These are phyloP conservation scores for Silene uniflora DNA, from an alignment of 148 eudicot species.

Conservation along the genomic window DNA sequence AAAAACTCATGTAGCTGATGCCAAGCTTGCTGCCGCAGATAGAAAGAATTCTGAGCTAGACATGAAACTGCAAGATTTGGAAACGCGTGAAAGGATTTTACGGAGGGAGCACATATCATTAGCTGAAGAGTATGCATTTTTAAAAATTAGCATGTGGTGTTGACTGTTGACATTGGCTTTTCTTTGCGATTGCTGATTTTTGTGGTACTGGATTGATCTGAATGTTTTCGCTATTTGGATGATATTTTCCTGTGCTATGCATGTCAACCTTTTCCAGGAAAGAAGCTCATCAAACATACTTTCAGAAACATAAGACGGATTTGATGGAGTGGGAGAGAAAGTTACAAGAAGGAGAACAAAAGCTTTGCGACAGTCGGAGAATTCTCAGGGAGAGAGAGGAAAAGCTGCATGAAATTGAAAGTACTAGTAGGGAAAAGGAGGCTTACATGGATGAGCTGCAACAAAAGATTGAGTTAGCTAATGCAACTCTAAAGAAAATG, in stretches of 20 bases:
- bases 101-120: slow-evolving; percentile 55
- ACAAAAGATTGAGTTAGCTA: slow-evolving; percentile 47
- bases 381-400: slow-evolving; percentile 60
- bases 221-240: slow-evolving; percentile 8
- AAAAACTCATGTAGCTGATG: slow-evolving; percentile 52
- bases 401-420: slow-evolving; percentile 49
- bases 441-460: slow-evolving; percentile 49
- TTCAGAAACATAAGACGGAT: slow-evolving; percentile 63
- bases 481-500: slow-evolving; percentile 41
- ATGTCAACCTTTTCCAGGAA: slow-evolving; percentile 37
- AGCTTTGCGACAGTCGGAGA: slow-evolving; percentile 58
- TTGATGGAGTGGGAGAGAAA: slow-evolving; percentile 73
- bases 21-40: slow-evolving; percentile 64
- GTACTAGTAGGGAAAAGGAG: slow-evolving; percentile 49
- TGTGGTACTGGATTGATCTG: background rate
- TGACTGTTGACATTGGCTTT: background rate
- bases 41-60: slow-evolving; percentile 65
- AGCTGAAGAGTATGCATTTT: slow-evolving; percentile 55
- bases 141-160: slow-evolving; percentile 7
- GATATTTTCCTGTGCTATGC: background rate
- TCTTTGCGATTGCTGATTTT: slow-evolving; percentile 11
- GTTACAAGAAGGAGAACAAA: slow-evolving; percentile 76
- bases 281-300: slow-evolving; percentile 55
- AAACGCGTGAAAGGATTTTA: slow-evolving; percentile 68
- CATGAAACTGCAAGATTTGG: slow-evolving; percentile 71